A percentile compares a stretch with the other conserved stretches of the same genome.
Conservation (phyloP, 2,329 filamentous ascomycete genomes). For the Venturia asperata region DNA sequence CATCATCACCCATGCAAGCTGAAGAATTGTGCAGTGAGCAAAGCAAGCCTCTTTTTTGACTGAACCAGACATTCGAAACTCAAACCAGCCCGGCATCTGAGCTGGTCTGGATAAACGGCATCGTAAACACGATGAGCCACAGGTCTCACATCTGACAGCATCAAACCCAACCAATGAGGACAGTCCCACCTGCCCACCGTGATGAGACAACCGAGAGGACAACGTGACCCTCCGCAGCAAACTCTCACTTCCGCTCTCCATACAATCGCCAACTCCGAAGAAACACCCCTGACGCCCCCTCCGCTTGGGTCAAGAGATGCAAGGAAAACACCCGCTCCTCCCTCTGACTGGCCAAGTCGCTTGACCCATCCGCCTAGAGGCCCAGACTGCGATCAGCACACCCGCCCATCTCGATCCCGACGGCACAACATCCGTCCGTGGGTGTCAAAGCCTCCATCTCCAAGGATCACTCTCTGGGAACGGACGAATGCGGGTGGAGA, state of each 20-base stretch:
- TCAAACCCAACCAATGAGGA: not conserved
- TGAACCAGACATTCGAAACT: too few relatives aligned
- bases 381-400: not conserved
- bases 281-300: not conserved
- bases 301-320: not conserved
- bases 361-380: not conserved
- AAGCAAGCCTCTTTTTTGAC: too few relatives aligned
- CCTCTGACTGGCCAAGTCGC: conserved; percentile 11
- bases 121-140: not conserved
- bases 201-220: not conserved
- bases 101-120: not conserved
- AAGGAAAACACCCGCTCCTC: not conserved
- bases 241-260: not conserved
- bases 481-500: not conserved
- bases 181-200: not conserved
- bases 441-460: not conserved
- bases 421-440: not conserved
- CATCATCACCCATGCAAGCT: too few relatives aligned
- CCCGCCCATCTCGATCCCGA: not conserved
- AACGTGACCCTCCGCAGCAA: not conserved
- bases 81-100: not conserved
- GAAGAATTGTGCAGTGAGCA: too few relatives aligned
- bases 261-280: not conserved
- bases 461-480: not conserved
- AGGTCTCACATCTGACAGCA: not conserved